A percentile compares a stretch with the other conserved stretches of the same genome.
Conservation (phyloP, 768 basidiomycete species). For the Trametes meyenii region DNA sequence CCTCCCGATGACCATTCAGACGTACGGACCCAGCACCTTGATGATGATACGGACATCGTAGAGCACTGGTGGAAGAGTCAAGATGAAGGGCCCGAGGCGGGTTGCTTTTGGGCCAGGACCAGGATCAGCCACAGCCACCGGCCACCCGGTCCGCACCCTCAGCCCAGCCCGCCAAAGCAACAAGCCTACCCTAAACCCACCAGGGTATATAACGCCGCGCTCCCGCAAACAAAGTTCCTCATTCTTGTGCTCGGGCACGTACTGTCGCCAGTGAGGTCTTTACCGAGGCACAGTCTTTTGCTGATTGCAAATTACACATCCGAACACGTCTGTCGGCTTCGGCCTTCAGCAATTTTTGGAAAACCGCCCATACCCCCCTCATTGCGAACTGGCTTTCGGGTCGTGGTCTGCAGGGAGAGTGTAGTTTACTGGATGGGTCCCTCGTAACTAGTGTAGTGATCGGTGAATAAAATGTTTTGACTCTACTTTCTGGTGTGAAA, state of each 20-base stretch:
- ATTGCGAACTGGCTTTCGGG: neutral
- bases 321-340: constrained; percentile 90
- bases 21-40: no score
- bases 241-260: constrained; percentile 93
- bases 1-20: no score
- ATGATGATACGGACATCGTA: no score
- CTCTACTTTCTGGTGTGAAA: no score
- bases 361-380: constrained; percentile 34
- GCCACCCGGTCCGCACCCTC: no score
- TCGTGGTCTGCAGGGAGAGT: neutral
- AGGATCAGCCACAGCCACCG: no score
- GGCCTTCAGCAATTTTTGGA: constrained; percentile 93
- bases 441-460: no score
- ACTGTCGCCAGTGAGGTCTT: constrained; percentile 94
- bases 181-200: constrained; percentile 17
- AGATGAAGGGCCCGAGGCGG: no score
- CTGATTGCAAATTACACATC: constrained; percentile 98
- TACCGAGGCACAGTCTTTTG: constrained; percentile 96
- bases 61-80: no score
- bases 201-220: constrained; percentile 43
- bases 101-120: no score
- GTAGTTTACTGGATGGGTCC: no score
- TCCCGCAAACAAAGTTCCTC: constrained; percentile 29
- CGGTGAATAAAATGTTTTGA: no score
- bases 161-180: neutral